Evolutionary conservation across 2,329 filamentous ascomycete genomes (phyloP), one percentile per base, ranked within the genome.

Genomic region (Hypomyces perniciosus): DNA sequence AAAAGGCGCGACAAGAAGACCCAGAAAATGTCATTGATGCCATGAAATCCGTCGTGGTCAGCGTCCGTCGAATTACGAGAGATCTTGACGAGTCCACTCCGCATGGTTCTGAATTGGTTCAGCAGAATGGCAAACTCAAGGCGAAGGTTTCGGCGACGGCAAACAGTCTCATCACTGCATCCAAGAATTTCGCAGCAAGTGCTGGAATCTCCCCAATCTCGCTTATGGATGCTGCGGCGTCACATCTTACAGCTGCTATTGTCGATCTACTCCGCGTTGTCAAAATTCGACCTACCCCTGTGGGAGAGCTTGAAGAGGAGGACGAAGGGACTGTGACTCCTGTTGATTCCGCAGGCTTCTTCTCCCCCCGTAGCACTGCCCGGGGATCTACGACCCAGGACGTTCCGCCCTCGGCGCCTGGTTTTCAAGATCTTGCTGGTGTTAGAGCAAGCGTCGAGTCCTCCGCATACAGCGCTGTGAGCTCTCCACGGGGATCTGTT

Each of bases 91-190:
- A 80, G 43, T 74, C 79, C 9, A 68, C 72, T 8, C 68, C 75
- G 2, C 77, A 70, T 34, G 78, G 81, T 54, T 79, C 79, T 34
- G 74, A 80, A 12, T 56, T 75, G 29, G 67, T 72, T 35, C 79
- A 82, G 56, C 74, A 85, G 55, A 82, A 83, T 57, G 73, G 76
- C 29, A 90, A 85, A 66, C 77, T 95, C 54, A 95, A 89, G 69
- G 79, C 81, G 45, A 85, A 86, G 52, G 86, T 97, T 3, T 95
- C 90, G n/a, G 86, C 86, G 2, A 95, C 92, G 1, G 91, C 93
- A 44, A 97, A 97, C 74, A 93, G 92, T 63, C 76, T 99, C 52
- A 96, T 97, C 62, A 97, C 92, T 2, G 90, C 92, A 1, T 86
- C 89, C 33, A 96, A 95, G 72, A 96, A 96, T 64, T 96, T 93